Percentiles rank a stretch among this genome's conserved stretches.
phyloP scores from a whole-genome alignment of 495 filamentous ascomycete genomes.

The Aspergillus heteromorphus region DNA sequence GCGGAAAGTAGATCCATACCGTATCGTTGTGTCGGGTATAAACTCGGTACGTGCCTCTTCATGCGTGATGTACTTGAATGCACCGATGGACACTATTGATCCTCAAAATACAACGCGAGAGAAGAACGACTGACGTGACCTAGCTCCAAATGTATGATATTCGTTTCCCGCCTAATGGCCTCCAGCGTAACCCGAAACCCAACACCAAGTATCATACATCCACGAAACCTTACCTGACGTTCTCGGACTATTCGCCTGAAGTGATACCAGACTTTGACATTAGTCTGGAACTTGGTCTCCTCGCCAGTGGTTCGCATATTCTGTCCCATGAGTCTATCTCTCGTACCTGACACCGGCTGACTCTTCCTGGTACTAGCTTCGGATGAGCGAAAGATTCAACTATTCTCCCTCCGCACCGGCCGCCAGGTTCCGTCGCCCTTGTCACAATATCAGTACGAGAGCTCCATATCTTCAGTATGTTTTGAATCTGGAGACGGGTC shows the following conservation, averaged over 20 bases:
- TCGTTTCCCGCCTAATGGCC: constrained; percentile 30
- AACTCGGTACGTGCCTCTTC: constrained; percentile 25
- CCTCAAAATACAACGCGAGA: background rate
- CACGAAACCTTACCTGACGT: constrained; percentile 33
- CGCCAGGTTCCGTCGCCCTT: constrained; percentile 29
- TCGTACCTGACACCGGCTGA: background rate
- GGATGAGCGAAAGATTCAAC: constrained; percentile 28
- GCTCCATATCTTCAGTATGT: constrained; percentile 27
- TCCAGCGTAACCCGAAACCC: constrained; percentile 27
- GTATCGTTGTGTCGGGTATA: constrained; percentile 32
- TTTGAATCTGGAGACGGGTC: constrained; percentile 30
- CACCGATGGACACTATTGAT: background rate
- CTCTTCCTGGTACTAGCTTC: constrained; percentile 17
- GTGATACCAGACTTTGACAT: constrained; percentile 32
- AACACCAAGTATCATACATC: constrained; percentile 22
- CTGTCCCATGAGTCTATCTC: background rate
- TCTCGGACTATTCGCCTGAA: constrained; percentile 25
- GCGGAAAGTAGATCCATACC: constrained; percentile 32
- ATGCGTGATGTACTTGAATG: background rate
- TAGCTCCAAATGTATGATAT: constrained; percentile 45
- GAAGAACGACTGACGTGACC: background rate
- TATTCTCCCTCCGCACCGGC: constrained; percentile 37
- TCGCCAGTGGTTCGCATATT: constrained; percentile 33
- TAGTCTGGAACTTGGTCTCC: constrained; percentile 31
- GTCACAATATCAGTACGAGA: constrained; percentile 21